Conservation (phyloP, 495 filamentous ascomycete genomes). For the Penicillium mononematosum region DNA sequence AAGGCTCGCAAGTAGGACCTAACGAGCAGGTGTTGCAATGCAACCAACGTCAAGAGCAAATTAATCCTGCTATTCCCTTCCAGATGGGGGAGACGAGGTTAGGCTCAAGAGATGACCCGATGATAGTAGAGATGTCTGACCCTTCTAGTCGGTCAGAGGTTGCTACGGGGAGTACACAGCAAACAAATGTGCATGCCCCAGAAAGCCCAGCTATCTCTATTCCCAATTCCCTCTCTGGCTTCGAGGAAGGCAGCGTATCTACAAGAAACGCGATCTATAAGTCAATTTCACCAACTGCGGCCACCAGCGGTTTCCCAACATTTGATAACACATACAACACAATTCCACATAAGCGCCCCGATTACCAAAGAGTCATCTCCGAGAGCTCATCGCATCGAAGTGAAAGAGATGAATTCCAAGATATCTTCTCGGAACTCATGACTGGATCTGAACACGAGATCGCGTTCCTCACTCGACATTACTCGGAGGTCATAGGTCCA, state of each 20-base stretch:
- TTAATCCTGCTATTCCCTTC: conserved; percentile 3
- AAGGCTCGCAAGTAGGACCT: not conserved
- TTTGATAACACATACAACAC: conserved; percentile 6
- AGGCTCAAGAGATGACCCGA: not conserved
- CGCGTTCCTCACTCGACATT: conserved; percentile 42
- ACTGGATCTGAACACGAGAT: conserved; percentile 44
- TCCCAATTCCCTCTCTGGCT: not conserved
- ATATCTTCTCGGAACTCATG: conserved; percentile 43
- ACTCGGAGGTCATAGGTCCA: conserved; percentile 33
- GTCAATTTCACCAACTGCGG: conserved; percentile 18
- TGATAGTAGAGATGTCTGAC: conserved; percentile 1
- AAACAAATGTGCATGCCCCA: not conserved
- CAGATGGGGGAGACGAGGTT: conserved; percentile 8
- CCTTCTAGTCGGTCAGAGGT: conserved; percentile 1
- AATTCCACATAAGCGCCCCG: conserved; percentile 8
- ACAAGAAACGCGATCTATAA: conserved; percentile 15
- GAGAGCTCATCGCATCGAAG: conserved; percentile 28
- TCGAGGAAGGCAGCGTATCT: conserved; percentile 10
- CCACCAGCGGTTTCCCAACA: not conserved
- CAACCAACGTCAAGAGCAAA: conserved; percentile 2
- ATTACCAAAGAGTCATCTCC: conserved; percentile 10
- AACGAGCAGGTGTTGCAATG: conserved; percentile 5
- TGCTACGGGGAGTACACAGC: not conserved
- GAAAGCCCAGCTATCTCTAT: conserved; percentile 1
- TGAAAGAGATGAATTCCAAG: conserved; percentile 41